Evolutionary conservation across 768 basidiomycete species (phyloP), one percentile per base, ranked within the genome.

Genomic region (Sporobolomyces pararoseus): DNA sequence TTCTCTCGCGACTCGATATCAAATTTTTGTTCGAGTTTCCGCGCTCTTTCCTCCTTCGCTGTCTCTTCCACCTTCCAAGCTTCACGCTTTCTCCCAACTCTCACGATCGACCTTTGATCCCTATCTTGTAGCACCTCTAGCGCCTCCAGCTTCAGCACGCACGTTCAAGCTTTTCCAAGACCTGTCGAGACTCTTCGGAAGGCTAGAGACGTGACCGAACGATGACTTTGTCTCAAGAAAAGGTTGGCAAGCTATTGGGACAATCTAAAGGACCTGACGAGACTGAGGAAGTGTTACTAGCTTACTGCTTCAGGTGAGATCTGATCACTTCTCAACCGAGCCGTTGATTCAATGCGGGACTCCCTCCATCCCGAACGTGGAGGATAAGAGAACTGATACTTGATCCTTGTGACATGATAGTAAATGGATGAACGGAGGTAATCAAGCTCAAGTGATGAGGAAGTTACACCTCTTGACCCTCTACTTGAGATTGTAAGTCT

Each of bases 201-300:
- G n/a, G n/a, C 39, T 17, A 9, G 17, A 9, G 10, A 9, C 39
- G 39, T 53, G 2, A 23, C 21, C 21, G 7, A 23, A 21, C 54
- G 44, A 68, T 68, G 67, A 54, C 53, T 0, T 49, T 68, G 27
- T 50, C 44, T 14, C 67, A 68, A 32, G 37, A 44, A 2, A 63
- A 70, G 44, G 69, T 70, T 9, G 63, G 51, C 12, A 53, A 50
- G 44, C 46, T 70, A 34, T 39, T 70, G 34, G 46, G 1, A 27
- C 31, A 29, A 19, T 37, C 32, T 29, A 13, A 27, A 3, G 10
- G 25, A 21, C 35, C 64, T 0, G 64, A 70, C 3, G 59, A 54
- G 63, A 70, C 64, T 13, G 69, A 70, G 39, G 64, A 70, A 51
- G n/a, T 70, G 4, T n/a, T 70, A 23, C 27, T 62, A 23, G 69